Evolutionary conservation across 2,329 filamentous ascomycete species (phyloP).

Genomic region (Aureobasidium mangrovei): DNA sequence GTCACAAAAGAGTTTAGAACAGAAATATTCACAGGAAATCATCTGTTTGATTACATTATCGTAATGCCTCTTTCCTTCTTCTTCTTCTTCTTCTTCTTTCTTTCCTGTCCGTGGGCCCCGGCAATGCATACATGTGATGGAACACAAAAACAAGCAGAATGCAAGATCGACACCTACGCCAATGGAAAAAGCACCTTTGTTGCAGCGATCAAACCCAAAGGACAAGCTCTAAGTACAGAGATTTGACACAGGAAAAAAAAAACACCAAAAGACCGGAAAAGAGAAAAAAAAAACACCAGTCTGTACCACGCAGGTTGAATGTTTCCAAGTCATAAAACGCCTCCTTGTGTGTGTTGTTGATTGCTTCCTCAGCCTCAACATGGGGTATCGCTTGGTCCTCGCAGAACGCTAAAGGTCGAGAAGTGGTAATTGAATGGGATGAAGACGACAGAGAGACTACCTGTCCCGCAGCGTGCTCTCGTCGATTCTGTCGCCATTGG

Average conservation of each 20-base stretch:
- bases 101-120: no score
- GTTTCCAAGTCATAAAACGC: not conserved
- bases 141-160: no score
- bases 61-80: no score
- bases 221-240: not conserved
- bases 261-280: not conserved
- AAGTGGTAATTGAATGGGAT: not conserved
- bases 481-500: conserved; percentile 3
- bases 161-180: no score
- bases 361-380: not conserved
- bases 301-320: not conserved
- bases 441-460: not conserved
- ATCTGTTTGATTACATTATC: no score
- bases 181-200: no score
- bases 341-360: not conserved
- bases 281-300: not conserved
- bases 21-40: no score
- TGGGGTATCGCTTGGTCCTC: not conserved
- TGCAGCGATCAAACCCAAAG: no score
- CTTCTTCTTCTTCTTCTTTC: no score
- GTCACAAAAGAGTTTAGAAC: no score
- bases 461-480: conserved; percentile 4
- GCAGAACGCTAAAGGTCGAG: not conserved
- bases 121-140: no score
- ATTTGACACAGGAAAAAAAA: not conserved